Evolutionary conservation across 495 filamentous ascomycete species (phyloP), one percentile per base, ranked within the genome.

Genomic region (Saxophila tyrrhenica): DNA sequence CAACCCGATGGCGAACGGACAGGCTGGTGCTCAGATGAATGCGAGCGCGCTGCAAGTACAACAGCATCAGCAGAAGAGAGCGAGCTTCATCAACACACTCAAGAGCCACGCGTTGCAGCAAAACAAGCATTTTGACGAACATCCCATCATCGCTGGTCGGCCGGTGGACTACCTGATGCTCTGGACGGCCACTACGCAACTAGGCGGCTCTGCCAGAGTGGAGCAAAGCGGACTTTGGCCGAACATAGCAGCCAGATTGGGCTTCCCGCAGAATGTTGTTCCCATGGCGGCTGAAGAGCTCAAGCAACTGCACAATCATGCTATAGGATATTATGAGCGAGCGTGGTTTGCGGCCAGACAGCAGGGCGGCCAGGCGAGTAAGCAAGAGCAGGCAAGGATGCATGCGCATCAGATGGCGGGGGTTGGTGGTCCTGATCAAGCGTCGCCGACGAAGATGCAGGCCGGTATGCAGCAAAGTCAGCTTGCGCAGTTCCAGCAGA

Each of bases 201-300:
- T 85, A 63, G 84, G 85, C 17, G 92, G 92, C 1, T 94, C 84
- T 38, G 83, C 81, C 65, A 84, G 78, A 57, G 75, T 94, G 7
- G 81, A 78, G 0, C 71, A 72, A 21, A 73, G 73, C 19, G 83
- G 85, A 54, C 70, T 73, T 57, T 97, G 91, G 91, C 73, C 75
- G 8, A 76, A 78, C 21, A 72, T 94, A 48, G 81, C 87, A 0
- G 77, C 78, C 38, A 69, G 74, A 23, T 69, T 96, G 51, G 78
- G 82, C 15, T 83, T 89, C 50, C 72, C 77, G 16, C 78, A 71
- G 21, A 72, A 79, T 54, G 85, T 89, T 60, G 73, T 80, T 51
- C 84, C 79, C 1, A 71, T 72, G 17, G 85, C 81, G 0, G 73
- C 77, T 13, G 75, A 77, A 49, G 86, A 94, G 60, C 65, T 96